Conservation (phyloP, 177 flowering plant species). For the Tripterygium wilfordii region DNA sequence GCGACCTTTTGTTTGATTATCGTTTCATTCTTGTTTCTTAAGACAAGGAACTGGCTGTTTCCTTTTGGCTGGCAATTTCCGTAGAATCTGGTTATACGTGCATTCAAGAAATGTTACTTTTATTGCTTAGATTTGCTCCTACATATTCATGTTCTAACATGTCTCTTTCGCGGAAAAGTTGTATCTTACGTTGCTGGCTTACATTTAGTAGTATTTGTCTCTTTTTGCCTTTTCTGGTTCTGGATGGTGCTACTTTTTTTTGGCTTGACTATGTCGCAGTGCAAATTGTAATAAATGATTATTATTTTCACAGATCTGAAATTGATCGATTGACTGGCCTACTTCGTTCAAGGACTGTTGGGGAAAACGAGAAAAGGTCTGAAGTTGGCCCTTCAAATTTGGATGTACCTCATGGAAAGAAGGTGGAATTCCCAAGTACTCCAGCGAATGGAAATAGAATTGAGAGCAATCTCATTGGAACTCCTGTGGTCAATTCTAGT, state of each 20-base stretch:
- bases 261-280: not conserved
- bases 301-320: conserved; percentile 50
- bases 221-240: not conserved
- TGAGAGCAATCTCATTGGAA: conserved; percentile 18
- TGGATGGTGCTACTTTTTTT: not conserved
- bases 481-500: conserved; percentile 27
- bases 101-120: too few relatives aligned
- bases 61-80: too few relatives aligned
- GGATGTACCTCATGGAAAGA: conserved; percentile 14
- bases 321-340: conserved; percentile 65
- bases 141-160: too few relatives aligned
- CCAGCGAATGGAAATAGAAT: conserved; percentile 27
- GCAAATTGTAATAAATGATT: not conserved
- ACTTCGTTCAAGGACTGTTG: conserved; percentile 48
- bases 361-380: conserved; percentile 22
- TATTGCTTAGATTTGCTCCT: too few relatives aligned
- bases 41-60: too few relatives aligned
- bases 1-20: too few relatives aligned
- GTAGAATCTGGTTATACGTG: too few relatives aligned
- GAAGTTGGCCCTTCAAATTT: conserved; percentile 20
- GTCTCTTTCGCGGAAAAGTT: too few relatives aligned
- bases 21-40: too few relatives aligned
- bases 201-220: not conserved
- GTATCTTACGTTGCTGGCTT: not conserved
- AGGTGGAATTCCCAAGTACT: conserved; percentile 8